Conservation (phyloP, 805 yeast genomes). For the Spathaspora passalidarum region DNA sequence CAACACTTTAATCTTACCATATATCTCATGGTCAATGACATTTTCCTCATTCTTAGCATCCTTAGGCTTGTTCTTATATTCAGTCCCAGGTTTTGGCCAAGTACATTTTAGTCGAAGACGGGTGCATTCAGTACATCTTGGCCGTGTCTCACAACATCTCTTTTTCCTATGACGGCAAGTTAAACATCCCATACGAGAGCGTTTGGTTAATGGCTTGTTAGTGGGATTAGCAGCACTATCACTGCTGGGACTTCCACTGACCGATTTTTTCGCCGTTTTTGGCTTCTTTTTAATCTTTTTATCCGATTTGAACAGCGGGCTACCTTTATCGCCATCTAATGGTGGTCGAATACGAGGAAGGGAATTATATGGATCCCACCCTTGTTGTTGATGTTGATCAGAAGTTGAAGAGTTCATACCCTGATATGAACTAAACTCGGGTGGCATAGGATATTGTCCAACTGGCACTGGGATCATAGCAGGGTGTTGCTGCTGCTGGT, state of each 20-base stretch:
- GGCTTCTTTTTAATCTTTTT: neutral
- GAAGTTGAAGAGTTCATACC: neutral
- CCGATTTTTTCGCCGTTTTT: neutral
- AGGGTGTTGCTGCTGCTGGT: slow-evolving; percentile 1
- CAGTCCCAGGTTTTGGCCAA: slow-evolving; percentile 75
- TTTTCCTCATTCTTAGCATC: slow-evolving; percentile 48
- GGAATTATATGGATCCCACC: slow-evolving; percentile 1
- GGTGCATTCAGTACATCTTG: slow-evolving; percentile 65
- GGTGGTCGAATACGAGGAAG: neutral
- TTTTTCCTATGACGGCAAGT: slow-evolving; percentile 78
- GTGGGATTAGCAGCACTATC: neutral
- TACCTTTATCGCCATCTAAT: neutral
- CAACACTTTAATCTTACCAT: slow-evolving; percentile 58
- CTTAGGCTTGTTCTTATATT: slow-evolving; percentile 55
- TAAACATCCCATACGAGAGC: slow-evolving; percentile 71
- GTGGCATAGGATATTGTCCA: neutral
- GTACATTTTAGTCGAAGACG: slow-evolving; percentile 61
- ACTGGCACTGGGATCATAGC: slow-evolving; percentile 3
- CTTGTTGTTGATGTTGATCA: slow-evolving; percentile 2
- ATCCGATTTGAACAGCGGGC: neutral
- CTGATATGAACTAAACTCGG: neutral
- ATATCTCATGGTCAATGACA: slow-evolving; percentile 51
- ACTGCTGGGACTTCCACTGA: neutral
- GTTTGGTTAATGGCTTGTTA: slow-evolving; percentile 27
- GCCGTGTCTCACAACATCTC: slow-evolving; percentile 70